Evolutionary conservation across 495 filamentous ascomycete genomes (phyloP), one percentile per base, ranked within the genome.

Genomic region (Penicillium egyptiacum): DNA sequence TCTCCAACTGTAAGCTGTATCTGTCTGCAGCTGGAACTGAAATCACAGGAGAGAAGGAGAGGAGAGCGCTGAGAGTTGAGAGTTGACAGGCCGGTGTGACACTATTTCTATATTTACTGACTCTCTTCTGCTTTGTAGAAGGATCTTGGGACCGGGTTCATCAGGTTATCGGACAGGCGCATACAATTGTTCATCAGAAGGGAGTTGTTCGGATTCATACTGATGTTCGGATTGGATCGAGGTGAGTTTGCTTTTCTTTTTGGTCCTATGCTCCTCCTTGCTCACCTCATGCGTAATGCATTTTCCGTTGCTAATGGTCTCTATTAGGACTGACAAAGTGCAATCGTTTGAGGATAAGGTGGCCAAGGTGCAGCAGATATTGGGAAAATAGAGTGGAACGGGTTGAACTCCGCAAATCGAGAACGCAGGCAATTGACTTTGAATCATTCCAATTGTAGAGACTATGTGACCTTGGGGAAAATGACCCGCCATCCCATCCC

Each of bases 131-230:
- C 14, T 41, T 20, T 53, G 23, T 62, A 94, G 93, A 98, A 72
- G 93, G 94, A 16, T 80, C 86, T 25, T 98, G 93, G 93, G 90
- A 95, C 59, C 81, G 88, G 41, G 92, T 96, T 31, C 91, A 94
- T 82, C 80, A 75, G 53, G 81, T 95, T 16, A 92, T 98, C 69
- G 94, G 94, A 6, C 91, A 96, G 72, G 91, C 90, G 16, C 94
- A 98, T 75, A 82, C 80, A 5, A 73, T 94, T 42, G 81, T 98
- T 28, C 94, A 98, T 67, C 75, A 86, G 61, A 85, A 85, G 49
- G 94, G 93, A 26, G 83, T 91, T 48, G 79, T 91, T 52, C 73
- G 94, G 23, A 87, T 97, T 28, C 94, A 98, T 75, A 88, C 84
- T 40, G 91, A 94, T 71, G 96, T 98, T 71, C 80, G 93, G 3